Base-by-base conservation (phyloP, 805 yeast genomes). In the Saccharomycopsis selenospora region DNA sequence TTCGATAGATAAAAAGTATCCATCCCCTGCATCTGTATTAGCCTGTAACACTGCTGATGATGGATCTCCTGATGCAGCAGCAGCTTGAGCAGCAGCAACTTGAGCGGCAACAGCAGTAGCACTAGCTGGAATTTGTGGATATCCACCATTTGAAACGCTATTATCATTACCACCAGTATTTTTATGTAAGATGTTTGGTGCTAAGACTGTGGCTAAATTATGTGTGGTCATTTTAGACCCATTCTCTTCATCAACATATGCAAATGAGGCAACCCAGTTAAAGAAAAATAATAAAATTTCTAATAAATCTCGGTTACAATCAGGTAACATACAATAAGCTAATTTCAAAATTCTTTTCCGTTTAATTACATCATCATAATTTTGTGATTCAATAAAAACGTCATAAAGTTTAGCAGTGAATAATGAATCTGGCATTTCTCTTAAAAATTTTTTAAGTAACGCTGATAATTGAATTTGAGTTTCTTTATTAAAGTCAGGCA, bases 201-300 rank as follows among this genome's bases (percentile, higher is more conserved):
- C 85, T 44, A 93, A 74, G 2, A 93, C 99, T 0, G 98, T 93
- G 1, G 99, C 95, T 54, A 93, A 72, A 63, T 93, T 93, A 61
- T 89, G 95, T 28, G 85, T 78, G 62, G 91, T 97, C 99, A 93
- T 93, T 67, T 91, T 93, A 2, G 97, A 88, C 0, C 93, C 93
- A 20, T 80, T 77, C 56, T 85, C 90, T 57, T 88, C 95, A 59
- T 89, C 97, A 53, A 90, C 79, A 57, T 87, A 90, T 1, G 97
- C 85, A 67, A 93, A 93, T 2, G 98, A 86, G 0, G 98, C 88
- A 2, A 90, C 91, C 98, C 98, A 93, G 64, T 82, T 82, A 61
- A 93, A 77, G 63, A 93, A 93, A 50, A 82, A 80, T 27, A 90
- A 70, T 38, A 93, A 67, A 2, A 90, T 96, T 61, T 93, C 98